phyloP scores from a whole-genome alignment of 352 stramenopile genomes.

The Phytophthora palmivora region DNA sequence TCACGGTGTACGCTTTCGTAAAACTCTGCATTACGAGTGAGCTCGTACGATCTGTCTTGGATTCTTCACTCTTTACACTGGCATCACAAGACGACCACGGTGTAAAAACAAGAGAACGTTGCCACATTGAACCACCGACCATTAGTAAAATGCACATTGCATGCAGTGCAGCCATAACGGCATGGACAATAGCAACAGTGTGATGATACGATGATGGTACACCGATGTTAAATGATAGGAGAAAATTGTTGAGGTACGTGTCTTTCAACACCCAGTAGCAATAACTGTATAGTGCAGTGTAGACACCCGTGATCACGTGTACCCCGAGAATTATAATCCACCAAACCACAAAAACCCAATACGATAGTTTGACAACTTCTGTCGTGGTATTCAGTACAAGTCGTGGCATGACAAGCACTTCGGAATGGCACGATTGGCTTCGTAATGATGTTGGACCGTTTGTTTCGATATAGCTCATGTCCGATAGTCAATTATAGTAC shows the following conservation, averaged over 20 bases:
- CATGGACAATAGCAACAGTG: conserved; percentile 20
- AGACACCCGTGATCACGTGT: neutral
- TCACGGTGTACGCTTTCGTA: neutral
- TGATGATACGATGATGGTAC: conserved; percentile 14
- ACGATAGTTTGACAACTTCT: conserved; percentile 12
- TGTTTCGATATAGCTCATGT: no score
- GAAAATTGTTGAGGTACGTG: conserved; percentile 4
- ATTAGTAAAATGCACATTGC: conserved; percentile 21
- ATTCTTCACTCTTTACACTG: neutral
- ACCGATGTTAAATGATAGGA: conserved; percentile 20
- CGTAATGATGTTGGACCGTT: no score
- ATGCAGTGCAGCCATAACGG: conserved; percentile 22
- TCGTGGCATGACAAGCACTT: no score
- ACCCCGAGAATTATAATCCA: conserved; percentile 22
- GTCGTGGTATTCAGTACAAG: neutral
- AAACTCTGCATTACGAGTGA: neutral
- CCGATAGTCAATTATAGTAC: no score
- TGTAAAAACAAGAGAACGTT: conserved; percentile 13
- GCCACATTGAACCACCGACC: conserved; percentile 2
- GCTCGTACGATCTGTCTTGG: neutral
- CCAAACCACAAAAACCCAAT: conserved; percentile 21
- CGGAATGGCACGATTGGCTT: no score
- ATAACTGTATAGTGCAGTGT: neutral
- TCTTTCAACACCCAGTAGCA: conserved; percentile 4
- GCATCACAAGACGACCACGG: conserved; percentile 1